A percentile compares a stretch with the other conserved stretches of the same genome.
Evolutionary conservation across 441 rosid species (phyloP).

Genomic region (Adansonia madagascariensis): DNA sequence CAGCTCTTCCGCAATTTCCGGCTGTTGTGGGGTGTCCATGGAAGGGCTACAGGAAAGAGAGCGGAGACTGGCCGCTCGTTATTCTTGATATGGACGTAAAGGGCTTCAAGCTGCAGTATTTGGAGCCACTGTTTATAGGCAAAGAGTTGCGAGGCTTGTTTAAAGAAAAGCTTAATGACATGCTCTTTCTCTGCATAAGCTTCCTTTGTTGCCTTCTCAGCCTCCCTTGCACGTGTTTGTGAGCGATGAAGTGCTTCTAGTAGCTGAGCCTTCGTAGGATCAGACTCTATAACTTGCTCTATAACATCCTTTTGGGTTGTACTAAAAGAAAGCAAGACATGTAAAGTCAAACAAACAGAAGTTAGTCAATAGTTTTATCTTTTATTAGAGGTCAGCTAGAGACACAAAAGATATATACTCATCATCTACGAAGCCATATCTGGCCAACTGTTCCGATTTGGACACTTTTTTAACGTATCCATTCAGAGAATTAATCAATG

Average conservation of each 20-base stretch:
- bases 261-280: constrained; percentile 70
- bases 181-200: constrained; percentile 86
- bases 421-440: constrained; percentile 1
- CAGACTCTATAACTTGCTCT: constrained; percentile 49
- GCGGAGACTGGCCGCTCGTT: constrained; percentile 52
- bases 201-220: constrained; percentile 79
- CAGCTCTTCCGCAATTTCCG: constrained; percentile 44
- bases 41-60: constrained; percentile 53
- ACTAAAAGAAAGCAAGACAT: constrained; percentile 30
- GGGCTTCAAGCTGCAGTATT: constrained; percentile 76
- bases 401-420: not conserved
- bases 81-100: constrained; percentile 62
- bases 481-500: not conserved
- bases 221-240: constrained; percentile 97
- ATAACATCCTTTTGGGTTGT: constrained; percentile 38
- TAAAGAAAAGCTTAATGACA: constrained; percentile 70
- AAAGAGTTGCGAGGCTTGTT: constrained; percentile 91
- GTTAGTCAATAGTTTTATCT: not conserved
- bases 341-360: not conserved
- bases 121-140: constrained; percentile 92
- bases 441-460: not conserved
- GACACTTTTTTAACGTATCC: not conserved
- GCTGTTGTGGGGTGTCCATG: constrained; percentile 52
- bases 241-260: constrained; percentile 88
- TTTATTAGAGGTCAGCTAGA: not conserved